Base-by-base conservation (phyloP, 2,329 filamentous ascomycete genomes). In the Orbilia javanica region DNA sequence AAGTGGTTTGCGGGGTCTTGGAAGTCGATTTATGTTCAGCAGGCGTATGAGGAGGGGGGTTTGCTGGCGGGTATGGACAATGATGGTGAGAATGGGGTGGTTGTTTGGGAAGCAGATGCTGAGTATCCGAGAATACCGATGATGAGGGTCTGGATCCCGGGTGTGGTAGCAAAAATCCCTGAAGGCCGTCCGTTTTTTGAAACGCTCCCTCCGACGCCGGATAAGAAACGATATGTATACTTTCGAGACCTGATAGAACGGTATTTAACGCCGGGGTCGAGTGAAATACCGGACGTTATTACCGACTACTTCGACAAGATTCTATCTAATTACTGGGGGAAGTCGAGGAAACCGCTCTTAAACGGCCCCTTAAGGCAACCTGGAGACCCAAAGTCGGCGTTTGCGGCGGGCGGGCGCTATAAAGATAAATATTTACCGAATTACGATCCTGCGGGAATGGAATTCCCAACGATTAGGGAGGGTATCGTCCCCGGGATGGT, bases 51-150 rank as follows among this genome's bases (percentile, higher is more conserved):
- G n/a, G 15, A 29, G 13, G 65, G 65, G 1, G 65, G 65, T 5
- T 22, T 68, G 7, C 25, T 68, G 7, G 65, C n/a, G 3, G 65
- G 65, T 1, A 34, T 50, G 10, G 20, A 7, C 5, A 18, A 63
- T 15, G 11, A 4, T 1, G 55, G 53, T 0, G 42, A 36, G 4
- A 64, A 52, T n/a, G 53, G 53, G 11, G 15, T 71, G 1, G 48
- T 63, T 5, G 31, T 53, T 5, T 71, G 67, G 67, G 67, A 63
- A 53, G 55, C 27, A 1, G 29, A 63, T 27, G 55, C 67, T 5
- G 27, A 15, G 8, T 13, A 44, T 34, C 18, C 8, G 29, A 53
- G 11, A 4, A 6, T 2, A 4, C 42, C 67, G 7, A 2, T 11
- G 1, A 22, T 27, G 10, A 20, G 27, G 13, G 53, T 71, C 0